A percentile compares a stretch with the other conserved stretches of the same genome.
phyloP scores from a whole-genome alignment of 768 basidiomycete species.

The Tulasnella sp. region DNA sequence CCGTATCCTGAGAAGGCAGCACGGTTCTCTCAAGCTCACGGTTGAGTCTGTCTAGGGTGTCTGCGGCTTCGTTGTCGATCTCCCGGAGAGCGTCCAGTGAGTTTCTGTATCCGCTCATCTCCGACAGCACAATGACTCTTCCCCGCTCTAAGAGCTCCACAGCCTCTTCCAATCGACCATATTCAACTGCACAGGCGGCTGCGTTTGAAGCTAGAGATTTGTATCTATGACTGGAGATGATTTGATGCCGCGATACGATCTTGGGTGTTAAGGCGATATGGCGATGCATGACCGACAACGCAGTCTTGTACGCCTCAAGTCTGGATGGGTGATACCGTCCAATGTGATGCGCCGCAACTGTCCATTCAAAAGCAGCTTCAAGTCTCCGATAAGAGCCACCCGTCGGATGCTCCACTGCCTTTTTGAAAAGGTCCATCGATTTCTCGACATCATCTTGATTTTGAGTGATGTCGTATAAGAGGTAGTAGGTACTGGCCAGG shows the following conservation, averaged over 20 bases:
- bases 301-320: too few relatives aligned
- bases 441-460: too few relatives aligned
- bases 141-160: not conserved
- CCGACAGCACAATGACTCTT: not conserved
- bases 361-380: too few relatives aligned
- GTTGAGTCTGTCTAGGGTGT: not conserved
- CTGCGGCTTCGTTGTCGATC: not conserved
- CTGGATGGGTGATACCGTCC: too few relatives aligned
- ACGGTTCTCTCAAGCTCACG: not conserved
- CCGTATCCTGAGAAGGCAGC: not conserved
- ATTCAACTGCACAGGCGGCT: not conserved
- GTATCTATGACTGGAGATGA: not conserved
- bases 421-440: too few relatives aligned
- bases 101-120: not conserved
- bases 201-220: not conserved
- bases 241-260: not conserved
- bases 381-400: too few relatives aligned
- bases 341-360: too few relatives aligned
- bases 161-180: not conserved
- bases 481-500: too few relatives aligned
- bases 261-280: not conserved
- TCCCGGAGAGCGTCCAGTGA: not conserved
- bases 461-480: too few relatives aligned
- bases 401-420: too few relatives aligned
- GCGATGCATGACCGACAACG: not conserved